Evolutionary conservation across 192 early-diverging fungal species (phyloP).

Genomic region (Chytriomyces confervae): DNA sequence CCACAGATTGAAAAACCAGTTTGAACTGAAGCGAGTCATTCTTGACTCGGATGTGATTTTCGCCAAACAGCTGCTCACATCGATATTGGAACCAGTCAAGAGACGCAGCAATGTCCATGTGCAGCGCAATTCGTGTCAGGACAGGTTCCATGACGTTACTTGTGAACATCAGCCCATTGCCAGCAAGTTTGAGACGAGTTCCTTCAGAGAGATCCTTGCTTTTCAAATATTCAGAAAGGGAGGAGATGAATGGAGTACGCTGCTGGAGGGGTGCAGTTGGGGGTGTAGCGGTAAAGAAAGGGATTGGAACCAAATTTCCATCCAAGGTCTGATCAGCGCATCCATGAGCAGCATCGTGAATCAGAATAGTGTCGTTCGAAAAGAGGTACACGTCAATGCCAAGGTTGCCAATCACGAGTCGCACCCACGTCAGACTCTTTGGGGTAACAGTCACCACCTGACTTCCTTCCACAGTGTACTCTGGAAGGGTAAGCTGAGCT

Average conservation of each 20-base stretch:
- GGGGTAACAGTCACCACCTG: constrained; percentile 1
- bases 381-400: constrained; percentile 24
- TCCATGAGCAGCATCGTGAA: constrained; percentile 13
- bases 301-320: background rate
- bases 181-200: background rate
- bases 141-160: background rate
- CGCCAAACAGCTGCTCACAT: background rate
- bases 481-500: background rate
- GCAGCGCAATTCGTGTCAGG: background rate
- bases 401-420: background rate
- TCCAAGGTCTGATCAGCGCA: constrained; percentile 2
- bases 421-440: constrained; percentile 18
- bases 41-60: background rate
- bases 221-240: background rate
- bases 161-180: constrained; percentile 11
- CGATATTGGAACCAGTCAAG: constrained; percentile 9
- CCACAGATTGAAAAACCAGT: background rate
- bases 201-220: background rate
- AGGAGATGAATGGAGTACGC: background rate
- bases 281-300: background rate
- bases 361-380: constrained; percentile 14
- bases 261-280: background rate
- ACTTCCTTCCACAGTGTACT: background rate
- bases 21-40: background rate
- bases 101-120: background rate